Base-by-base conservation (phyloP, 345 rosid genomes). In the Linum trigynum region DNA sequence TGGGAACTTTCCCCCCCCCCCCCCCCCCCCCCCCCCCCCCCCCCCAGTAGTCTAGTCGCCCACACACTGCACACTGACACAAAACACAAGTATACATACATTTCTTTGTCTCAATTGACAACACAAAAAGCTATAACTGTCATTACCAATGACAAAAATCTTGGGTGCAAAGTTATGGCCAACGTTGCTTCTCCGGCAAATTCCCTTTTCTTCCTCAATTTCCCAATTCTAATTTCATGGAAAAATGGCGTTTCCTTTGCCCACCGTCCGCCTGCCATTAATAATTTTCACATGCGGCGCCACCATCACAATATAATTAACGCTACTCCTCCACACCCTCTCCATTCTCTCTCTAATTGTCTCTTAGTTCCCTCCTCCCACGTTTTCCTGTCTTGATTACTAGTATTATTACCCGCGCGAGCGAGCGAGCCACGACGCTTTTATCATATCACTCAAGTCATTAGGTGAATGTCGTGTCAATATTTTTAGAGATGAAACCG, bases 121-220 rank as follows among this genome's bases (percentile, higher is more conserved):
- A 55, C 5, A 5, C 58, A 11, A 55, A 55, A 5, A 23, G 12
- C n/a, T 55, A 57, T n/a, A 37, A 38, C 63, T 63, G 39, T 66
- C 74, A 43, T 59, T 63, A 39, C 61, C 68, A 63, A 70, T 42
- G n/a, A 45, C 55, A 51, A 15, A 58, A 48, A 32, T 53, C 35
- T 70, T 63, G 59, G 17, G 50, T 42, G 2, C 35, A 72, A 76
- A 76, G 76, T 59, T 66, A 63, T 76, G 80, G 76, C 74, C 55
- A 59, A 43, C 39, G 72, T 72, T 69, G 64, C 41, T 66, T 63
- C 64, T 55, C 56, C 80, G 80, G 80, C 80, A 76, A 72, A 76
- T 15, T 66, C 53, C 9, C 16, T 0, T 23, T 23, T 23, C 32
- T 23, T 23, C 32, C 32, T 23, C 32, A 23, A 23, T 23, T 23